Evolutionary conservation across 805 yeast species (phyloP).

Genomic region (Scheffersomyces spartinae): DNA sequence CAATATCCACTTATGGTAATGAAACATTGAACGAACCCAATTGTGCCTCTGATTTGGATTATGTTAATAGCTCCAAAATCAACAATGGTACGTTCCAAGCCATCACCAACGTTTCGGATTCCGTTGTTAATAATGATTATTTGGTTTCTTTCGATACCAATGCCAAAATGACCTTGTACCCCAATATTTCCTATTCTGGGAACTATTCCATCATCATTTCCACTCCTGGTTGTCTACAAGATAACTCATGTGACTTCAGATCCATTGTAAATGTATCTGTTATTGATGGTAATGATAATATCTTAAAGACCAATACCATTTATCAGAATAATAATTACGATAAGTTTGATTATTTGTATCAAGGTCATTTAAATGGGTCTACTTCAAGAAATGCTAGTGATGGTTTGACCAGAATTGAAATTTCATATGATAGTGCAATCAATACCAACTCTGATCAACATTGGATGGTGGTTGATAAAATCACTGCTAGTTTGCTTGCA

Average conservation of each 20-base stretch:
- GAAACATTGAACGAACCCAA: constrained; percentile 56
- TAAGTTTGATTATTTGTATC: constrained; percentile 69
- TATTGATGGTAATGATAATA: constrained; percentile 31
- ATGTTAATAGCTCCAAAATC: constrained; percentile 14
- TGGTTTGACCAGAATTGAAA: constrained; percentile 18
- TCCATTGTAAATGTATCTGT: constrained; percentile 74
- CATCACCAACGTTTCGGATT: constrained; percentile 15
- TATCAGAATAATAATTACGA: constrained; percentile 73
- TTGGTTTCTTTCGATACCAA: constrained; percentile 17
- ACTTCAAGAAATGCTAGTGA: constrained; percentile 6
- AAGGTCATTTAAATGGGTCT: constrained; percentile 54
- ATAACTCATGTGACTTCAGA: constrained; percentile 55
- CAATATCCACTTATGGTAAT: constrained; percentile 61
- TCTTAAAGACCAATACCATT: constrained; percentile 33
- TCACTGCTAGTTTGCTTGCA: constrained; percentile 37
- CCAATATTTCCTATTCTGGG: constrained; percentile 66
- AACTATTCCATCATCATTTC: constrained; percentile 58
- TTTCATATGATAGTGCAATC: constrained; percentile 15
- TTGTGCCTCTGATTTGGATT: constrained; percentile 31
- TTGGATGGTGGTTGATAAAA: constrained; percentile 62
- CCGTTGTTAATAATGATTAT: constrained; percentile 19
- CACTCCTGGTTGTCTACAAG: constrained; percentile 80
- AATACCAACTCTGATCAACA: constrained; percentile 13
- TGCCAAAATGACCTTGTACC: constrained; percentile 40
- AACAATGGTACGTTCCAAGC: constrained; percentile 15